Evolutionary conservation across 495 filamentous ascomycete species (phyloP).

Genomic region (Penicillium canariense): DNA sequence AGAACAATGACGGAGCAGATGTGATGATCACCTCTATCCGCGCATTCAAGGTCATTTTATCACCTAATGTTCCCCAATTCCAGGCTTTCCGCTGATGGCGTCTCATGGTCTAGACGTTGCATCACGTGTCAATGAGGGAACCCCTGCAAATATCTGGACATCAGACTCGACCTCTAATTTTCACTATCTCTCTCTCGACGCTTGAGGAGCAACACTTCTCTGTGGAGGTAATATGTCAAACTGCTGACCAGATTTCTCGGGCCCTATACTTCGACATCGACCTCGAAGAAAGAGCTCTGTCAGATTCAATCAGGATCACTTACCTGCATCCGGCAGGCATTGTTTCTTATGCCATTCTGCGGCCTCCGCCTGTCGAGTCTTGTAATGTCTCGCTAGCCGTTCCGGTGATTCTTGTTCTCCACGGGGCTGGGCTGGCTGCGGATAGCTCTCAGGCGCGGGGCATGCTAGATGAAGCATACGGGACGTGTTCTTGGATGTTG

Average conservation of each 20-base stretch:
- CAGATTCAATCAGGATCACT: slow-evolving; percentile 54
- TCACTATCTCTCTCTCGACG: not conserved
- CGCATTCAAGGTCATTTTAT: not conserved
- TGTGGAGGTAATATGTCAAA: not conserved
- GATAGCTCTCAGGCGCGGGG: slow-evolving; percentile 44
- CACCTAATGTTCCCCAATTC: not conserved
- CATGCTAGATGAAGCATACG: slow-evolving; percentile 47
- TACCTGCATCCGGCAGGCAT: slow-evolving; percentile 54
- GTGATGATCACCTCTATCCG: not conserved
- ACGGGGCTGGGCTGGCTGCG: slow-evolving; percentile 59
- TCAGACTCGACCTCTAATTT: not conserved
- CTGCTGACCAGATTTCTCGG: not conserved
- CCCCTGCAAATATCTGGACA: not conserved
- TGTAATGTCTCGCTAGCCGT: not conserved
- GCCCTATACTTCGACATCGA: not conserved
- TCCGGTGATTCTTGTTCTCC: slow-evolving; percentile 26
- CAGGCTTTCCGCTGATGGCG: not conserved
- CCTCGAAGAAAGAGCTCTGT: slow-evolving; percentile 15
- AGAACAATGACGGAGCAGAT: not conserved
- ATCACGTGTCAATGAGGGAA: not conserved
- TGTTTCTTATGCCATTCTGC: slow-evolving; percentile 61
- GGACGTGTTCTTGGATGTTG: slow-evolving; percentile 56
- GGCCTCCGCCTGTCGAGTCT: slow-evolving; percentile 45
- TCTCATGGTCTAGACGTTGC: not conserved
- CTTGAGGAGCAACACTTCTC: not conserved